A percentile compares a stretch with the other conserved stretches of the same genome.
Conservation (phyloP, 345 rosid species). For the Linum usitatissimum region DNA sequence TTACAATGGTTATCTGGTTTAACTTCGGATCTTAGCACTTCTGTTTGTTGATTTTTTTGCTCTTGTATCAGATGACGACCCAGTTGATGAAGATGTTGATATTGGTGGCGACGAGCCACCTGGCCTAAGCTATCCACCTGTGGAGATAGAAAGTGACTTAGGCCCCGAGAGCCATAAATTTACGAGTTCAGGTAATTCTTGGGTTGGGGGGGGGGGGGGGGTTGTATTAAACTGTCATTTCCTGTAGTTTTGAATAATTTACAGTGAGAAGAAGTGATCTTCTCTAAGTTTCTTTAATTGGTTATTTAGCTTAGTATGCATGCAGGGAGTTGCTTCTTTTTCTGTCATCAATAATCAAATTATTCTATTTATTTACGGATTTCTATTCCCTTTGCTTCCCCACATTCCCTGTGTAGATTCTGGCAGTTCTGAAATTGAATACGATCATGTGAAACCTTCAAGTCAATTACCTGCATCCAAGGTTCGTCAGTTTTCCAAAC, state of each 20-base stretch:
- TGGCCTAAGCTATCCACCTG: conserved; percentile 14
- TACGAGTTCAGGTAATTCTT: conserved; percentile 32
- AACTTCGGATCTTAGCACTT: background rate
- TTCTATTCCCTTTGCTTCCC: background rate
- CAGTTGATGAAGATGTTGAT: conserved; percentile 18
- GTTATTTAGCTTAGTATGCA: too few species aligned
- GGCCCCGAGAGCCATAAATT: conserved; percentile 20
- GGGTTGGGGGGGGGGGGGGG: too few species aligned
- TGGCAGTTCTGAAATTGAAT: conserved; percentile 46
- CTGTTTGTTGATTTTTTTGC: background rate
- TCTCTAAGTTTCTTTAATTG: background rate
- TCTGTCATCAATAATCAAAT: background rate
- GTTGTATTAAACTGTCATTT: conserved; percentile 26
- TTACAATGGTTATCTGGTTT: background rate
- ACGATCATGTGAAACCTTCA: conserved; percentile 35
- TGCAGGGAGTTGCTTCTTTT: background rate
- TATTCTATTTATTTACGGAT: background rate
- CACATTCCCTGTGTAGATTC: conserved; percentile 45
- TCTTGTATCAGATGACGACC: conserved; percentile 16
- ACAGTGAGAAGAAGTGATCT: background rate
- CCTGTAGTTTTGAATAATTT: background rate
- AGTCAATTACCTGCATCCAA: conserved; percentile 25
- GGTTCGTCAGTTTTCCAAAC: conserved; percentile 25
- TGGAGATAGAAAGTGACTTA: conserved; percentile 18
- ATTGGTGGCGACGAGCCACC: conserved; percentile 21